Percentiles rank a stretch among this genome's conserved stretches.
Conservation (phyloP, 768 basidiomycete genomes). For the Boletus edulis region DNA sequence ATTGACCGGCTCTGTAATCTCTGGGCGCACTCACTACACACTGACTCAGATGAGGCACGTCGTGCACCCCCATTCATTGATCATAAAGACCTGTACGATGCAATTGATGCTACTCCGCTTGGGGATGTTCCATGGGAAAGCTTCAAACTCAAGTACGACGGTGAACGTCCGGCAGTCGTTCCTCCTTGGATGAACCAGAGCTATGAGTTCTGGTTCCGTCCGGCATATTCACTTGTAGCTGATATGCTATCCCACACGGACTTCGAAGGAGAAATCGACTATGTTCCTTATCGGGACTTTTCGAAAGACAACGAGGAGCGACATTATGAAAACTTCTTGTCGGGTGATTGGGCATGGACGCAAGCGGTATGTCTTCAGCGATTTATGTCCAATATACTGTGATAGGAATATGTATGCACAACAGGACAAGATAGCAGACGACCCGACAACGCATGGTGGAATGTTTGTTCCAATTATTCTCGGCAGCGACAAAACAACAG, state of each 20-base stretch:
- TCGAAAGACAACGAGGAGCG: too few relatives aligned
- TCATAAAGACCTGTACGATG: constrained; percentile 1
- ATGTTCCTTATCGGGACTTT: neutral
- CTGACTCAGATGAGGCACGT: too few relatives aligned
- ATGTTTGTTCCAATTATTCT: neutral
- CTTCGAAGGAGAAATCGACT: neutral
- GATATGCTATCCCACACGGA: neutral
- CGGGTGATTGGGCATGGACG: neutral
- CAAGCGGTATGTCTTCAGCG: neutral
- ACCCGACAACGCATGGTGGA: constrained; percentile 8
- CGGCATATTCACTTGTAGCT: neutral
- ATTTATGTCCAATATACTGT: too few relatives aligned
- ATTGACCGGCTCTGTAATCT: constrained; percentile 4
- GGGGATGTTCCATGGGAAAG: constrained; percentile 38
- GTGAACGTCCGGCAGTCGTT: neutral
- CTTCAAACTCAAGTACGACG: constrained; percentile 15
- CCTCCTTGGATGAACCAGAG: neutral
- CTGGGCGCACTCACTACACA: neutral
- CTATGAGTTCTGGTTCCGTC: neutral
- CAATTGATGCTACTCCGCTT: constrained; percentile 34
- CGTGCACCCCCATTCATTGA: neutral
- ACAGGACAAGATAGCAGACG: constrained; percentile 23
- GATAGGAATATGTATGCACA: too few relatives aligned
- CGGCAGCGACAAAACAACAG: neutral
- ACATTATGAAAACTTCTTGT: neutral